These are phyloP conservation scores for Ophiostoma sp. DNA, from an alignment of 2,329 filamentous ascomycete species.

Conservation along the genomic window DNA sequence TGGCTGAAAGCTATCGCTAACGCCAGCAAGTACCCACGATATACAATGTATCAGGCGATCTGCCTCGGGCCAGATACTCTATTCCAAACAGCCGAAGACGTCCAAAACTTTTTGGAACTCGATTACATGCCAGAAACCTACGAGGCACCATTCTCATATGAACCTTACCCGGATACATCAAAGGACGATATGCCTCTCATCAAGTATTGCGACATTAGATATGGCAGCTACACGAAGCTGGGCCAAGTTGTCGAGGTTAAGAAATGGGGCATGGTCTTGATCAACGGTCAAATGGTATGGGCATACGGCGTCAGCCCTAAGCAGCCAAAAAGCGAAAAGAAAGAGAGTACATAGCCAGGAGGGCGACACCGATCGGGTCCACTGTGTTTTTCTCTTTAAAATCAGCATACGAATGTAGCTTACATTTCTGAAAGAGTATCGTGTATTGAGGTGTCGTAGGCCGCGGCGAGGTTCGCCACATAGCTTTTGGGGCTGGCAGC, in stretches of 20 bases:
- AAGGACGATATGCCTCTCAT: neutral
- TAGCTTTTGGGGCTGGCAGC: no score
- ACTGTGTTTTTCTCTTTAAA: no score
- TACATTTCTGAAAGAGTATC: no score
- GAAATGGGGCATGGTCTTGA: neutral
- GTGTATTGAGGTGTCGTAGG: no score
- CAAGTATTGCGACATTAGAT: neutral
- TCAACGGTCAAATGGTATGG: neutral
- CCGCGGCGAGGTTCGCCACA: no score
- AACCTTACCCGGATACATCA: neutral
- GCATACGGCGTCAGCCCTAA: neutral
- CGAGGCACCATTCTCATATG: neutral
- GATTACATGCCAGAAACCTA: neutral
- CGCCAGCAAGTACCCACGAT: no score
- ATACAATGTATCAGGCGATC: neutral
- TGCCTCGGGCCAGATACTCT: conserved; percentile 1
- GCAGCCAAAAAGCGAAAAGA: neutral
- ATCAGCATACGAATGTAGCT: no score
- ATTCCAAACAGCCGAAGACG: neutral
- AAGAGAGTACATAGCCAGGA: neutral
- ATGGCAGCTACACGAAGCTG: neutral
- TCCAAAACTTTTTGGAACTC: neutral
- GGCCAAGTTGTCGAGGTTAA: neutral
- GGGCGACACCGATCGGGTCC: no score
- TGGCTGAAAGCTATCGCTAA: neutral